A percentile compares a stretch with the other conserved stretches of the same genome.
Conservation (phyloP, 23 red algal species). For the Pyropia yezoensis region DNA sequence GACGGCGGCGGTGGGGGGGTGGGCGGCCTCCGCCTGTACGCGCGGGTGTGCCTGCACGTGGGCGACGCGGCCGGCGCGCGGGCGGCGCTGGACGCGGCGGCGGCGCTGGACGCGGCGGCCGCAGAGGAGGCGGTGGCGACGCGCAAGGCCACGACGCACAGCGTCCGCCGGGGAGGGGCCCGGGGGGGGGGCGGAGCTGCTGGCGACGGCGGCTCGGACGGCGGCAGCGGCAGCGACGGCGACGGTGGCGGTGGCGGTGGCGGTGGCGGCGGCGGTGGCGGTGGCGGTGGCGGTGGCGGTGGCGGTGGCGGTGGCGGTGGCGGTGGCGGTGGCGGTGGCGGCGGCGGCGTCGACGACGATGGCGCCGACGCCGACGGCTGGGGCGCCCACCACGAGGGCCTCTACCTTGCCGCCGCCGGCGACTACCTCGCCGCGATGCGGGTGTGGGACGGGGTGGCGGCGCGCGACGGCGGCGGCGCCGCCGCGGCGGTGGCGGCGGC, state of each 20-base stretch:
- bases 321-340: neutral
- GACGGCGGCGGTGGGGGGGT: neutral
- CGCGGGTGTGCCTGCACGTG: constrained; percentile 12
- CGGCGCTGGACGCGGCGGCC: no score
- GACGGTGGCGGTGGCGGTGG: neutral
- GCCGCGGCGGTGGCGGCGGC: constrained; percentile 2
- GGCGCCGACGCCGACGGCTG: neutral
- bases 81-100: no score
- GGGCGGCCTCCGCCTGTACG: constrained; percentile 9
- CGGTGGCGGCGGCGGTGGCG: constrained; percentile 1
- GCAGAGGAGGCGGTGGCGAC: no score
- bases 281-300: no score
- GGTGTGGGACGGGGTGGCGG: neutral
- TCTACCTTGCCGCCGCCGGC: constrained; percentile 18
- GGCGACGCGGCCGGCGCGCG: constrained; percentile 8
- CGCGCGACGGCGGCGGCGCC: neutral
- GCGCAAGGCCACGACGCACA: no score
- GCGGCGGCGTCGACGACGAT: neutral
- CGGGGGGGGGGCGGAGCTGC: no score
- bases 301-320: no score
- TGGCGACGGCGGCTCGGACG: no score
- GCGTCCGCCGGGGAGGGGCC: no score
- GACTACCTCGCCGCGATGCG: constrained; percentile 10
- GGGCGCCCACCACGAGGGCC: constrained; percentile 4
- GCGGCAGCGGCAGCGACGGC: no score